phyloP scores from a whole-genome alignment of 2,329 filamentous ascomycete genomes.

The Arthroderma uncinatum region DNA sequence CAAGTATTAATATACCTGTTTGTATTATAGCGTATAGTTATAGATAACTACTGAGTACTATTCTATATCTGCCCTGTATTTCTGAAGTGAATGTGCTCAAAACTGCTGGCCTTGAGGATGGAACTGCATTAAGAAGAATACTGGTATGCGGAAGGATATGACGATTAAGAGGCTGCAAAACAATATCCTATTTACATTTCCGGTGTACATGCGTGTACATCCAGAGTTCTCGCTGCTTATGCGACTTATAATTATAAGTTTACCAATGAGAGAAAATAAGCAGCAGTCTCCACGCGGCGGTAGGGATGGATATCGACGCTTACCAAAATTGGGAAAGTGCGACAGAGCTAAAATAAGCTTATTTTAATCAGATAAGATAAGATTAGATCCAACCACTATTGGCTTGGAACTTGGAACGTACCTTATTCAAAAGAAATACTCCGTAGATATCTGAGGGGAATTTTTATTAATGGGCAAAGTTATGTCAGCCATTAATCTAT shows the following conservation, averaged over 20 bases:
- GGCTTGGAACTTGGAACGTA: no score
- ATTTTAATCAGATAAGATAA: neutral
- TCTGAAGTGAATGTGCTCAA: conserved; percentile 12
- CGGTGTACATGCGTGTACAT: conserved; percentile 9
- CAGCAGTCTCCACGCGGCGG: no score
- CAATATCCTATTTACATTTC: neutral
- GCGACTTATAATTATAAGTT: no score
- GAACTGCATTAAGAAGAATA: neutral
- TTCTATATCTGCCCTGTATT: conserved; percentile 13
- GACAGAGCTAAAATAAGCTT: neutral
- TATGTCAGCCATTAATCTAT: no score
- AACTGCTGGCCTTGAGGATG: conserved; percentile 8
- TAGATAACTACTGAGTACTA: neutral
- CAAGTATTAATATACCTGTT: neutral
- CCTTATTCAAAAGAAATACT: neutral
- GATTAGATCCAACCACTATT: neutral
- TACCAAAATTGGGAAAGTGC: neutral
- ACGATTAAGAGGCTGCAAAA: neutral
- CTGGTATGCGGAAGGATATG: neutral
- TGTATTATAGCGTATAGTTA: neutral
- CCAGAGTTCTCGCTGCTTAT: conserved; percentile 7
- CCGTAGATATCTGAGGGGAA: no score
- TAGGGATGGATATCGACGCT: no score
- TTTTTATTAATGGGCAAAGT: no score
- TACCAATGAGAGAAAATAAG: no score